Evolutionary conservation across 2,329 filamentous ascomycete species (phyloP).

Genomic region (Talaromyces islandicus): DNA sequence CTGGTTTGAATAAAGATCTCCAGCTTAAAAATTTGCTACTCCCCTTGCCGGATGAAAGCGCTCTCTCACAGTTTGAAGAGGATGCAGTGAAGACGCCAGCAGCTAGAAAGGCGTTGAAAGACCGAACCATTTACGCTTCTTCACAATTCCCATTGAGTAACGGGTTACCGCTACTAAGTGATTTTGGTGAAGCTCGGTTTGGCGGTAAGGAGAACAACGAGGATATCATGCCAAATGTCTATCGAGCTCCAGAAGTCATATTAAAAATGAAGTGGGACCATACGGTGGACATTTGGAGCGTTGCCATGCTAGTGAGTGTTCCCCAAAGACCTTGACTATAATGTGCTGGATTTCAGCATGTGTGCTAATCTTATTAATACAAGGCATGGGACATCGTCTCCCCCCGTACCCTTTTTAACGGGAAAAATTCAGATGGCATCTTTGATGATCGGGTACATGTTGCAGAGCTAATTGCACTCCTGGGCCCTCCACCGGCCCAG

Average conservation of each 20-base stretch:
- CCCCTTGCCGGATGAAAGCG: constrained; percentile 32
- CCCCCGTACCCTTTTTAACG: background rate
- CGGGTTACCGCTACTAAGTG: constrained; percentile 18
- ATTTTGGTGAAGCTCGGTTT: constrained; percentile 31
- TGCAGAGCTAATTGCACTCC: background rate
- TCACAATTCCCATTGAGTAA: constrained; percentile 20
- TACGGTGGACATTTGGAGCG: constrained; percentile 37
- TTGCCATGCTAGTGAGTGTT: constrained; percentile 28
- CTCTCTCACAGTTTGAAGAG: constrained; percentile 36
- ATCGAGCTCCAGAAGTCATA: constrained; percentile 37
- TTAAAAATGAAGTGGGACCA: constrained; percentile 33
- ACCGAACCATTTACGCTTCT: constrained; percentile 26
- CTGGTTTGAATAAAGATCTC: constrained; percentile 26
- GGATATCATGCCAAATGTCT: constrained; percentile 39
- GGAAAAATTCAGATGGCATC: background rate
- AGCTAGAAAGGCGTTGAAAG: constrained; percentile 33
- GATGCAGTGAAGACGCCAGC: constrained; percentile 34
- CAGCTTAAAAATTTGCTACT: constrained; percentile 46
- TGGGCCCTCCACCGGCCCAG: background rate
- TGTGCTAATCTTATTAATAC: background rate
- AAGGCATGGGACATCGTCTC: background rate
- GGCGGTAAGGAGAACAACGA: constrained; percentile 27
- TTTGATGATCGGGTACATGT: constrained; percentile 4
- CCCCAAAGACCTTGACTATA: too few relatives aligned
- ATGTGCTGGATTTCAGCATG: too few relatives aligned